Evolutionary conservation across 352 stramenopile genomes (phyloP), one percentile per base, ranked within the genome.

Genomic region (Globisporangium megalacanthum): DNA sequence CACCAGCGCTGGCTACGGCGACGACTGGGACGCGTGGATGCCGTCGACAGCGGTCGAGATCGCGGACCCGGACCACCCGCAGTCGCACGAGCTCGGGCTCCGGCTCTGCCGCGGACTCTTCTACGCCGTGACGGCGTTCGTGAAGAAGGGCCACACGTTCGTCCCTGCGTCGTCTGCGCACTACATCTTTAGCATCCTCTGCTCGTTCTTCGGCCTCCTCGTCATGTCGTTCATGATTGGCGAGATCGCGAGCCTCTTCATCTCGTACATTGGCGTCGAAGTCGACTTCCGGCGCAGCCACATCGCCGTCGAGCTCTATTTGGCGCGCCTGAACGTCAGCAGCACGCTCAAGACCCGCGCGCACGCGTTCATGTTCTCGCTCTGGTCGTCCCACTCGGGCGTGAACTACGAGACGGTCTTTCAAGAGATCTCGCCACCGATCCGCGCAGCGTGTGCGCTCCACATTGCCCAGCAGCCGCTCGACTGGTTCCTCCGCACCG

Each of bases 181-280:
- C 11, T 61, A 72, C 41, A 59, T 75, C 1, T 88, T 89, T 44
- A 73, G 74, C 10, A 75, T 85, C 51, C 17, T 68, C 4, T 64
- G 80, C 17, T 86, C 70, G 52, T 87, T 88, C 54, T 35, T 68
- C 4, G 73, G 79, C 0, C 49, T 82, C 0, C 65, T 89, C 13
- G 65, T 72, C 1, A 86, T 85, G 72, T 75, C 73, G 2, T 89
- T 88, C 58, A 78, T 87, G 65, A 87, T 87, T 52, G 73, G 79
- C 6, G 76, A 89, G 47, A 71, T 84, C 22, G 75, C 79, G 3
- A 84, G 69, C 35, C 52, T 89, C n/a, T 87, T 77, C 59, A 86
- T 87, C 42, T 87, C 75, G 4, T 79, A 64, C 13, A 86, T 86
- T 33, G 61, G 69, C 17, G 74, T 85, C 37, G 68, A 86, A 58